Percentiles rank a stretch among this genome's conserved stretches.
These are phyloP conservation scores for Aureobasidium sp. DNA, from an alignment of 2,329 filamentous ascomycete genomes.

Conservation along the genomic window DNA sequence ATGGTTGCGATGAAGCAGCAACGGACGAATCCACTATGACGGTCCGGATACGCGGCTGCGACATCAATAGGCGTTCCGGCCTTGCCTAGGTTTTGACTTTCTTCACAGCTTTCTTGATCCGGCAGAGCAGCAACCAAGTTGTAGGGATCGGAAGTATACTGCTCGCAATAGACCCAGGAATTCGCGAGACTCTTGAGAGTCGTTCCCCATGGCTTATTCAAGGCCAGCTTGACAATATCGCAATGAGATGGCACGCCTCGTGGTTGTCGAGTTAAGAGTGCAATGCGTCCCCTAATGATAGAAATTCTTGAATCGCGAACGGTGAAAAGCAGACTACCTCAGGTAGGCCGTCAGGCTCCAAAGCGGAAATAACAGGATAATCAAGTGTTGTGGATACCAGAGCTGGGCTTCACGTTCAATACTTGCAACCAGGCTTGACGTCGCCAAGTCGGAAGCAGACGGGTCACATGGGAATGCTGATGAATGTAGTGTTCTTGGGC, in stretches of 20 bases:
- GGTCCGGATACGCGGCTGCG: not conserved
- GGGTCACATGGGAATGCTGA: too few relatives aligned
- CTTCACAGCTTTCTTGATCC: not conserved
- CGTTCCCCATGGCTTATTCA: too few relatives aligned
- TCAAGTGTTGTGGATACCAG: too few relatives aligned
- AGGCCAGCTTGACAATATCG: not conserved
- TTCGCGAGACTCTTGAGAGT: too few relatives aligned
- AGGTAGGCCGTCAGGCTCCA: too few relatives aligned
- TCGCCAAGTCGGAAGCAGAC: conserved; percentile 7
- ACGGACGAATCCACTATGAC: not conserved
- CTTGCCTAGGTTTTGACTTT: conserved; percentile 10
- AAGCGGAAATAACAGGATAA: too few relatives aligned
- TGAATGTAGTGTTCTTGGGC: too few relatives aligned
- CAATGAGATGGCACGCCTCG: not conserved
- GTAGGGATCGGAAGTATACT: not conserved
- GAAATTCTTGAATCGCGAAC: too few relatives aligned
- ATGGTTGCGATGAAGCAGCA: not conserved
- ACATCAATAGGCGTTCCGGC: not conserved
- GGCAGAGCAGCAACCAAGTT: not conserved
- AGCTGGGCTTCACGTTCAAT: too few relatives aligned
- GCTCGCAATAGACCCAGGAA: too few relatives aligned
- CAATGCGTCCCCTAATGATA: not conserved
- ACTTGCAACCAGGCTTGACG: too few relatives aligned
- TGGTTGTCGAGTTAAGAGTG: not conserved
- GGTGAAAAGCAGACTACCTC: too few relatives aligned